Conservation (phyloP, 768 basidiomycete genomes). For the Rhodotorula babjevae region DNA sequence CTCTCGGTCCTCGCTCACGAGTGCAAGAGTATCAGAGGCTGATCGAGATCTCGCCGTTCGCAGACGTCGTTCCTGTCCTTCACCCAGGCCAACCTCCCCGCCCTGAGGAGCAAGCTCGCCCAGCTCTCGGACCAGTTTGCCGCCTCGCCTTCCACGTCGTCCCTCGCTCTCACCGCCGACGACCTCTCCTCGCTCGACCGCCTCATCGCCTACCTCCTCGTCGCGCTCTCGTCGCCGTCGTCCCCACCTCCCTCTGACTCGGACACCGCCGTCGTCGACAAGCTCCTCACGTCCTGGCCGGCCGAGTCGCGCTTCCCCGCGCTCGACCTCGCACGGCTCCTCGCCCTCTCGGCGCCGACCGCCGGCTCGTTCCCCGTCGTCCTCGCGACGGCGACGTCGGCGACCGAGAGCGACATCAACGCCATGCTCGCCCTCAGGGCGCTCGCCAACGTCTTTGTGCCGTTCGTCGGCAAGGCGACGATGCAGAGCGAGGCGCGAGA, state of each 20-base stretch:
- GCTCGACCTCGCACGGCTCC: slow-evolving; percentile 53
- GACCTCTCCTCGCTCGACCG: slow-evolving; percentile 43
- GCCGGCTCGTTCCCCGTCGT: slow-evolving; percentile 53
- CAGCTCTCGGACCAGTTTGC: slow-evolving; percentile 54
- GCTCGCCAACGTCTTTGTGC: slow-evolving; percentile 67
- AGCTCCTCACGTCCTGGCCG: slow-evolving; percentile 34
- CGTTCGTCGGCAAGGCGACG: slow-evolving; percentile 32
- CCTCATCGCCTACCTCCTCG: slow-evolving; percentile 31
- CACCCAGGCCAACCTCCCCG: slow-evolving; percentile 72
- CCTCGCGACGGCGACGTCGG: slow-evolving; percentile 48
- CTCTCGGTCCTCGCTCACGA: background rate
- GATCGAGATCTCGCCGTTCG: background rate
- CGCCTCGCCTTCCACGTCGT: slow-evolving; percentile 55
- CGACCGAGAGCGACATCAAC: slow-evolving; percentile 67
- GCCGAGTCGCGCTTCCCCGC: slow-evolving; percentile 26
- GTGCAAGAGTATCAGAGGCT: no score
- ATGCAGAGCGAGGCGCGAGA: slow-evolving; percentile 39
- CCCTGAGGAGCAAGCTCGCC: slow-evolving; percentile 76
- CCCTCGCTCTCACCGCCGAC: slow-evolving; percentile 26
- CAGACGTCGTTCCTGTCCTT: slow-evolving; percentile 58
- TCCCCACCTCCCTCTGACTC: slow-evolving; percentile 8
- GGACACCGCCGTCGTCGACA: slow-evolving; percentile 25
- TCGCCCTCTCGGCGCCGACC: slow-evolving; percentile 61
- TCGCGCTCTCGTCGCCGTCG: slow-evolving; percentile 40
- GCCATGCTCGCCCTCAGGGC: slow-evolving; percentile 71